phyloP scores from a whole-genome alignment of 2,329 filamentous ascomycete genomes.

The Xylariaceae sp. region DNA sequence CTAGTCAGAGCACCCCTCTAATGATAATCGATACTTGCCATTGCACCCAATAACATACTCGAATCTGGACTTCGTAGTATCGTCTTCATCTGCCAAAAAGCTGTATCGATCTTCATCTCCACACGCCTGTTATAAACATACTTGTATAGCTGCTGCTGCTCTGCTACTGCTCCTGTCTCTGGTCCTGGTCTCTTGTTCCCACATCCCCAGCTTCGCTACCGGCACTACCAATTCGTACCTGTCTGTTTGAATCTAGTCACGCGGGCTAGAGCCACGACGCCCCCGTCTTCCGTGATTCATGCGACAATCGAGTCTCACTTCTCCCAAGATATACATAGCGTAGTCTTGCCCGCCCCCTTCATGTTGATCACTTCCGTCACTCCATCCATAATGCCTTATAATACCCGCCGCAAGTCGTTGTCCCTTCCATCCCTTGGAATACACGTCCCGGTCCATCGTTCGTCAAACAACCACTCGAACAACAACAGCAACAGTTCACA shows the following conservation, averaged over 20 bases:
- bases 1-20: slow-evolving; percentile 1
- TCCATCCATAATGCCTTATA: slow-evolving; percentile 70
- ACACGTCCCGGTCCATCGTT: slow-evolving; percentile 59
- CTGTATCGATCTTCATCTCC: neutral
- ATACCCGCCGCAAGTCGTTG: slow-evolving; percentile 92
- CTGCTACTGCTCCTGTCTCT: neutral
- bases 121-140: neutral
- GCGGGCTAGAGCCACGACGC: slow-evolving; percentile 20
- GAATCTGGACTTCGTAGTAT: slow-evolving; percentile 1
- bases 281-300: slow-evolving; percentile 24
- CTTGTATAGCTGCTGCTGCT: too few relatives aligned
- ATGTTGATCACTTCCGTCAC: slow-evolving; percentile 17
- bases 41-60: neutral
- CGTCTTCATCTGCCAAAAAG: neutral
- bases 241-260: slow-evolving; percentile 14
- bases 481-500: slow-evolving; percentile 20
- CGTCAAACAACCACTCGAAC: slow-evolving; percentile 20
- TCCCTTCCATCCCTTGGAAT: slow-evolving; percentile 91
- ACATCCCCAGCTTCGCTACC: slow-evolving; percentile 13
- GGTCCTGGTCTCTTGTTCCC: slow-evolving; percentile 2
- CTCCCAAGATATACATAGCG: slow-evolving; percentile 17
- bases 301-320: slow-evolving; percentile 25
- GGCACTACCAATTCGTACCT: slow-evolving; percentile 9
- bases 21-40: slow-evolving; percentile 12
- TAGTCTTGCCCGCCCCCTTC: slow-evolving; percentile 20